A percentile compares a stretch with the other conserved stretches of the same genome.
Conservation (phyloP, 257 asterid species). For the Gentiana macrophylla region DNA sequence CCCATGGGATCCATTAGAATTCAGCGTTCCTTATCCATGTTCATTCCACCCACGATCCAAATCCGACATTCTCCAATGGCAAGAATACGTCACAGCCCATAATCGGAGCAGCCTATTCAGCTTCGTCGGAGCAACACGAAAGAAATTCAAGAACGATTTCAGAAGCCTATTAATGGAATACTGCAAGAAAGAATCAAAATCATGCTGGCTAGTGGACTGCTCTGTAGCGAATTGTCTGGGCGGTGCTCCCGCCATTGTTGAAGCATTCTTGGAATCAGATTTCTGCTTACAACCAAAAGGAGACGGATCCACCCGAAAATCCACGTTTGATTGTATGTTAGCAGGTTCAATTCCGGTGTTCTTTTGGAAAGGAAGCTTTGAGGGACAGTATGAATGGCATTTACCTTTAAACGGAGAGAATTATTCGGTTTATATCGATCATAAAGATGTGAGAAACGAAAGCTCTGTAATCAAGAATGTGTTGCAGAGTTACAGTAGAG, state of each 20-base stretch:
- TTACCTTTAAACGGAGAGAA: conserved; percentile 54
- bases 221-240: conserved; percentile 47
- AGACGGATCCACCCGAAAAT: conserved; percentile 69
- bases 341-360: conserved; percentile 89
- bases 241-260: conserved; percentile 50
- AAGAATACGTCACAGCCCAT: conserved; percentile 36
- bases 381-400: conserved; percentile 72
- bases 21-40: conserved; percentile 79
- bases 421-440: conserved; percentile 69
- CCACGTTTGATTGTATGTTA: conserved; percentile 83
- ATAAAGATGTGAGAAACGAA: conserved; percentile 51
- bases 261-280: conserved; percentile 57
- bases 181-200: conserved; percentile 37
- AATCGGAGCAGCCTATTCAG: conserved; percentile 33
- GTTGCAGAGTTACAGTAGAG: conserved; percentile 31
- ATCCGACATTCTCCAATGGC: conserved; percentile 42
- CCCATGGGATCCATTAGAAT: conserved; percentile 69
- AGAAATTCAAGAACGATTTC: conserved; percentile 47
- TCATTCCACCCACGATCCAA: conserved; percentile 66
- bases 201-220: conserved; percentile 67
- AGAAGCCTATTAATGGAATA: conserved; percentile 43
- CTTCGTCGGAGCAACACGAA: conserved; percentile 72
- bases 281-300: conserved; percentile 91
- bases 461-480: conserved; percentile 34
- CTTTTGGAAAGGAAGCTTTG: conserved; percentile 72